Evolutionary conservation across 805 yeast genomes (phyloP), one percentile per base, ranked within the genome.

Genomic region (Candida rishiriensis): DNA sequence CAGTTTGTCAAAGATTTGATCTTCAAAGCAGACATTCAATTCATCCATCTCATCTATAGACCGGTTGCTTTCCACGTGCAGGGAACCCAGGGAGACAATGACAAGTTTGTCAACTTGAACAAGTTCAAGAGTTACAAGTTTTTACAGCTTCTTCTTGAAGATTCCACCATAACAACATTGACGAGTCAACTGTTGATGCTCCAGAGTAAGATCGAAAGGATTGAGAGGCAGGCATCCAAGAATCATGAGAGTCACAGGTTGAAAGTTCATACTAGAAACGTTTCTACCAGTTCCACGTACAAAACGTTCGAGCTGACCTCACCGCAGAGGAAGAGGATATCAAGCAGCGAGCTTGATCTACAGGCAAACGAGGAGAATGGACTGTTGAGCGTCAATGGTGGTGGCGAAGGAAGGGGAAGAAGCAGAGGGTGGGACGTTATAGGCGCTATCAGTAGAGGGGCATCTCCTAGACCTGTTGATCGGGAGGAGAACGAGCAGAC

Each of bases 11-110:
- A 43, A 14, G 34, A 34, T 3, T 29, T 48, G 17, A 34, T 36
- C 15, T 46, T 45, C 29, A 38, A 36, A 11, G 15, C 40, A 3
- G 52, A 50, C 28, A 46, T 50, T 14, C 54, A 51, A 13, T 15
- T 50, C 7, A 32, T 48, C 14, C 54, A 50, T 36, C 40, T 40
- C n/a, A 18, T 50, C 11, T 39, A 45, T 34, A 40, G 54, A 31
- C 45, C 47, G 10, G 39, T 43, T 21, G 34, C 43, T 7, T 46
- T 48, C 16, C 40, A 39, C 16, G 33, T 26, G 15, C 35, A 33
- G 18, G 46, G 39, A 28, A 35, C 29, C 8, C 32, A 31, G 3
- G 3, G 21, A 10, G 31, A 39, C 12, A 49, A 44, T 33, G 53
- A 50, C 32, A 42, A 43, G 34, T 36, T 45, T 32, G 40, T 45